phyloP scores from a whole-genome alignment of 2,329 filamentous ascomycete species.

The Pestalotiopsis sp. region DNA sequence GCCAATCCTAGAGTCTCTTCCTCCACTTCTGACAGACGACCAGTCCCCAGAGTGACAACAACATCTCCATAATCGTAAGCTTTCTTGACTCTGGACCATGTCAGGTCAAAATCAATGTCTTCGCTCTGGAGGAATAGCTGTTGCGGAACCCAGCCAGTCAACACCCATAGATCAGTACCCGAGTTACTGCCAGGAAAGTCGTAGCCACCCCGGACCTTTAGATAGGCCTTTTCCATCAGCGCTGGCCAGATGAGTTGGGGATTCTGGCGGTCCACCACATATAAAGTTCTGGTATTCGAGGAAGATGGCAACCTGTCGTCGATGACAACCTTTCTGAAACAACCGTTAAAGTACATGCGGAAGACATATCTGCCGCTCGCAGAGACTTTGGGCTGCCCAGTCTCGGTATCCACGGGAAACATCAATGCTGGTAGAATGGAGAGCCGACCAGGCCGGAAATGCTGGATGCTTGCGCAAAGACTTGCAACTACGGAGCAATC shows the following conservation, averaged over 20 bases:
- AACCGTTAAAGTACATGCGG: constrained; percentile 94
- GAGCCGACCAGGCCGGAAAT: constrained; percentile 67
- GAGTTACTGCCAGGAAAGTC: constrained; percentile 98
- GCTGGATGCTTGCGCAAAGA: constrained; percentile 77
- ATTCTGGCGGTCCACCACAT: constrained; percentile 85
- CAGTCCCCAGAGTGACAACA: constrained; percentile 87
- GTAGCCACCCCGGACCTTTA: constrained; percentile 94
- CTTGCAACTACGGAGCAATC: constrained; percentile 98
- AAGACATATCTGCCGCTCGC: constrained; percentile 87
- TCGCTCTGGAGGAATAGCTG: constrained; percentile 90
- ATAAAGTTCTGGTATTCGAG: constrained; percentile 72
- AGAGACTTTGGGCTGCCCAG: constrained; percentile 63
- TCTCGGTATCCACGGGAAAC: constrained; percentile 70
- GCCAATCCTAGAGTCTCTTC: constrained; percentile 81
- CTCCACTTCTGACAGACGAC: constrained; percentile 74
- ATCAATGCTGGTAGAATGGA: constrained; percentile 73
- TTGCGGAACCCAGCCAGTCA: constrained; percentile 96
- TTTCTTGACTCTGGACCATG: constrained; percentile 77
- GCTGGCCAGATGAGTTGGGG: constrained; percentile 87
- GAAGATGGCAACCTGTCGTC: constrained; percentile 87
- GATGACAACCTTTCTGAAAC: constrained; percentile 84
- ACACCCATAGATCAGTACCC: constrained; percentile 87
- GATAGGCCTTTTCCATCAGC: constrained; percentile 90
- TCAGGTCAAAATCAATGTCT: constrained; percentile 72
- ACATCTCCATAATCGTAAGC: constrained; percentile 80